Evolutionary conservation across 768 basidiomycete species (phyloP).

Genomic region (Amanita pallidorosea): DNA sequence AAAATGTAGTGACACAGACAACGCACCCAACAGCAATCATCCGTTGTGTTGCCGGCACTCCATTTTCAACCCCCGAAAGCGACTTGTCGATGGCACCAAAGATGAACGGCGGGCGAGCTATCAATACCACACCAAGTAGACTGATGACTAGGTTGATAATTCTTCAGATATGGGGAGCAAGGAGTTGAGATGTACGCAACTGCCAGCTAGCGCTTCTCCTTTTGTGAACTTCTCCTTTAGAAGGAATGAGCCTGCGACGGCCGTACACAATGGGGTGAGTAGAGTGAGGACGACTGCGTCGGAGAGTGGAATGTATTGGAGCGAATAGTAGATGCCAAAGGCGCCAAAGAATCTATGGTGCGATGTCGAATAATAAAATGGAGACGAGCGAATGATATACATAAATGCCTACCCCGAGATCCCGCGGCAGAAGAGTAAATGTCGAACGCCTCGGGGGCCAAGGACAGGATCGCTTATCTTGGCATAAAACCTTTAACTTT

Average conservation of each 20-base stretch:
- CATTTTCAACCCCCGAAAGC: not conserved
- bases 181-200: constrained; percentile 11
- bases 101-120: constrained; percentile 67
- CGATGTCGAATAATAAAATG: not conserved
- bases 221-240: constrained; percentile 48
- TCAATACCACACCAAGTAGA: constrained; percentile 67
- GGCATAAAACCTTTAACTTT: constrained; percentile 24
- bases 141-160: constrained; percentile 36
- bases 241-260: constrained; percentile 30
- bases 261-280: constrained; percentile 56
- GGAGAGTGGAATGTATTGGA: constrained; percentile 66
- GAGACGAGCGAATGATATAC: constrained; percentile 35
- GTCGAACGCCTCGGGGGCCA: constrained; percentile 60
- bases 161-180: not conserved
- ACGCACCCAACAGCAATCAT: constrained; percentile 50
- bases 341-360: constrained; percentile 56
- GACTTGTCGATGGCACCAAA: constrained; percentile 33
- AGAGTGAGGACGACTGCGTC: constrained; percentile 75
- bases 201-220: constrained; percentile 42
- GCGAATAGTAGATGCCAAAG: constrained; percentile 57
- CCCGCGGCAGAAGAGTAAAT: constrained; percentile 46
- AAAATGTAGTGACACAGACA: not conserved
- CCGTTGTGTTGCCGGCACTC: constrained; percentile 19
- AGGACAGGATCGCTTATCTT: constrained; percentile 42
- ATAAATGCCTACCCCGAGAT: constrained; percentile 48